A percentile compares a stretch with the other conserved stretches of the same genome.
Conservation (phyloP, 2,329 filamentous ascomycete genomes). For the Ascocoryne sarcoides region DNA sequence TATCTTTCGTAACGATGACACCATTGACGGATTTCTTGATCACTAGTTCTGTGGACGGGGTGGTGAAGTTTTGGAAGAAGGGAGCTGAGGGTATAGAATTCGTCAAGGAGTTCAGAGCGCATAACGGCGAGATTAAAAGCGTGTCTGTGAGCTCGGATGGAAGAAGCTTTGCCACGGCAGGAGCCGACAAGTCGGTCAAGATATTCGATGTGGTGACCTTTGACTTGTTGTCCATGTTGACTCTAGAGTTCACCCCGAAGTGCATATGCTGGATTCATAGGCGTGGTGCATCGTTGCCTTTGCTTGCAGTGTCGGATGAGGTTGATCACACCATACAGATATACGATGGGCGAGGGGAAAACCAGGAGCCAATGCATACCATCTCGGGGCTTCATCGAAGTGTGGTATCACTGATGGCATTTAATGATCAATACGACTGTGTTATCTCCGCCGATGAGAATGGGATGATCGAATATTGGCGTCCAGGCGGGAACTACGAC, state of each 20-base stretch:
- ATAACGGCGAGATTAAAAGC: conserved; percentile 73
- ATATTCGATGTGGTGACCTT: conserved; percentile 80
- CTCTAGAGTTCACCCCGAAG: conserved; percentile 65
- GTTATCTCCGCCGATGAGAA: conserved; percentile 81
- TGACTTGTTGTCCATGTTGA: conserved; percentile 74
- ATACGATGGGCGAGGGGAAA: conserved; percentile 85
- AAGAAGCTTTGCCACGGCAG: conserved; percentile 84
- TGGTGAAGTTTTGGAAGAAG: conserved; percentile 99
- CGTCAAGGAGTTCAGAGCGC: conserved; percentile 94
- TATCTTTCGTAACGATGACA: conserved; percentile 81
- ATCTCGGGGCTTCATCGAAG: conserved; percentile 73
- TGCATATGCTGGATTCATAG: conserved; percentile 88
- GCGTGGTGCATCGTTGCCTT: conserved; percentile 76
- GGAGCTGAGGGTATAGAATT: conserved; percentile 85
- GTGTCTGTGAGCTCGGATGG: conserved; percentile 85
- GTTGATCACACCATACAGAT: conserved; percentile 65
- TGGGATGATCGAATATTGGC: conserved; percentile 97
- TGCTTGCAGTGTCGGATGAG: conserved; percentile 76
- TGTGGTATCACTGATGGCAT: conserved; percentile 76
- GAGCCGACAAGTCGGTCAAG: conserved; percentile 69
- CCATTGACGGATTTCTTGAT: conserved; percentile 91
- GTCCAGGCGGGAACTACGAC: conserved; percentile 68
- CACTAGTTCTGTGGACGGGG: conserved; percentile 87
- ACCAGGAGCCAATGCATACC: conserved; percentile 64
- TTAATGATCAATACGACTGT: conserved; percentile 83